Evolutionary conservation across 1,284 basidiomycete species (phyloP).

Genomic region (Trichosporon asahii): DNA sequence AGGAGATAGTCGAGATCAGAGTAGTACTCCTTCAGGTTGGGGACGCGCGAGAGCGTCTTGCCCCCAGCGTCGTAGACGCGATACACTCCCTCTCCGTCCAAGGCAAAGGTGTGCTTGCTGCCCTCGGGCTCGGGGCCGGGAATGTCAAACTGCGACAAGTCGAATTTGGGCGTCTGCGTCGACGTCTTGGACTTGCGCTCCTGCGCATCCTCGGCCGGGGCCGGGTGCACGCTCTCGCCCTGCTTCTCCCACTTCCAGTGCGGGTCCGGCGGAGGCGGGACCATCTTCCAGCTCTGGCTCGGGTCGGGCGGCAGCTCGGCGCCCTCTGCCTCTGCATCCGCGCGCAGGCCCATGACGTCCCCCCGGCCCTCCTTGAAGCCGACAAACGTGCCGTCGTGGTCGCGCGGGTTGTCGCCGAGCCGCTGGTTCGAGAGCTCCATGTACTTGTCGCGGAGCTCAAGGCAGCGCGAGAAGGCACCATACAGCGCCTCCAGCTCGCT

Average conservation of each 20-base stretch:
- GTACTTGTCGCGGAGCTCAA: constrained; percentile 89
- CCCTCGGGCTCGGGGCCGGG: constrained; percentile 56
- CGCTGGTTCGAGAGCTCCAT: constrained; percentile 77
- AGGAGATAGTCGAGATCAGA: constrained; percentile 90
- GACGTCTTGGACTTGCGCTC: constrained; percentile 20
- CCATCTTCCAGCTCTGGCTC: constrained; percentile 66
- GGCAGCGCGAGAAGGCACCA: constrained; percentile 67
- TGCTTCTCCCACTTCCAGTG: constrained; percentile 76
- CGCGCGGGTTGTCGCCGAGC: constrained; percentile 84
- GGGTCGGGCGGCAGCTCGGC: constrained; percentile 31
- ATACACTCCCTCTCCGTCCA: constrained; percentile 83
- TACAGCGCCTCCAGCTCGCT: constrained; percentile 52
- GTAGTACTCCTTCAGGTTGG: constrained; percentile 89
- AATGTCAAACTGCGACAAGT: constrained; percentile 65
- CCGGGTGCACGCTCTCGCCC: constrained; percentile 53
- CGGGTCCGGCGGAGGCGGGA: constrained; percentile 83
- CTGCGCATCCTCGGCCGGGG: constrained; percentile 14
- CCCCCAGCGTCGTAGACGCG: constrained; percentile 62
- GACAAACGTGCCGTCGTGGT: constrained; percentile 73
- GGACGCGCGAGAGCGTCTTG: constrained; percentile 69
- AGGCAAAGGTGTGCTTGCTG: constrained; percentile 59
- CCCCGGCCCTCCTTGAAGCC: constrained; percentile 60
- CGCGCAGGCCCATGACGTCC: constrained; percentile 65
- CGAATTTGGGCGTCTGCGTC: constrained; percentile 40
- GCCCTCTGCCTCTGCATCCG: constrained; percentile 56